These are phyloP conservation scores for Phoma sp. DNA, from an alignment of 2,329 filamentous ascomycete species.

Conservation along the genomic window DNA sequence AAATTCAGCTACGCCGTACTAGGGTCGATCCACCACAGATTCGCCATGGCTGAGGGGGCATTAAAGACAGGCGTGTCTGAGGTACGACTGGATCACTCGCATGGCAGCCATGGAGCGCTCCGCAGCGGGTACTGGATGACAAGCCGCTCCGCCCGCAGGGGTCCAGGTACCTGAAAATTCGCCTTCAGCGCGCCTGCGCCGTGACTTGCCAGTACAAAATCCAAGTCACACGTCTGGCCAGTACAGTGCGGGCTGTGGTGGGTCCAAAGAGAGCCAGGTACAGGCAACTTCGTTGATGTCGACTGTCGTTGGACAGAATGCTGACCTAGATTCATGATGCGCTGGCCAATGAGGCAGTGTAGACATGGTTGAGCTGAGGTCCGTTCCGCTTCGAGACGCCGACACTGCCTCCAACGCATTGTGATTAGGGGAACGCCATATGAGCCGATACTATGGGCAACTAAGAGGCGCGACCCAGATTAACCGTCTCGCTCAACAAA, in stretches of 20 bases:
- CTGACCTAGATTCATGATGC: conserved; percentile 20
- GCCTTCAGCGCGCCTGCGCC: conserved; percentile 27
- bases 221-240: conserved; percentile 25
- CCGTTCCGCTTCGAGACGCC: conserved; percentile 28
- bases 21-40: conserved; percentile 8
- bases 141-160: conserved; percentile 34
- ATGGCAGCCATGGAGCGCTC: conserved; percentile 30
- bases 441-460: conserved; percentile 31
- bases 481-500: conserved; percentile 16
- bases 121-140: conserved; percentile 39
- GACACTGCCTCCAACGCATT: conserved; percentile 25
- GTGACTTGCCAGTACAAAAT: conserved; percentile 37
- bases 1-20: conserved; percentile 33
- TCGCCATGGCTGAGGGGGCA: conserved; percentile 34
- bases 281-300: conserved; percentile 32
- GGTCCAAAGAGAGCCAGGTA: conserved; percentile 28
- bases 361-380: conserved; percentile 27
- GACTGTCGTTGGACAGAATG: conserved; percentile 36
- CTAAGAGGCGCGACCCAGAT: conserved; percentile 26
- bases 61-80: conserved; percentile 26
- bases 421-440: conserved; percentile 35
- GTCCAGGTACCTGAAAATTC: conserved; percentile 32
- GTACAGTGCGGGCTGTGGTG: conserved; percentile 27
- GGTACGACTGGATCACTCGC: conserved; percentile 36
- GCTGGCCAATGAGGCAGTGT: conserved; percentile 32